A percentile compares a stretch with the other conserved stretches of the same genome.
Evolutionary conservation across 345 rosid genomes (phyloP).

Genomic region (Trapa incisa): DNA sequence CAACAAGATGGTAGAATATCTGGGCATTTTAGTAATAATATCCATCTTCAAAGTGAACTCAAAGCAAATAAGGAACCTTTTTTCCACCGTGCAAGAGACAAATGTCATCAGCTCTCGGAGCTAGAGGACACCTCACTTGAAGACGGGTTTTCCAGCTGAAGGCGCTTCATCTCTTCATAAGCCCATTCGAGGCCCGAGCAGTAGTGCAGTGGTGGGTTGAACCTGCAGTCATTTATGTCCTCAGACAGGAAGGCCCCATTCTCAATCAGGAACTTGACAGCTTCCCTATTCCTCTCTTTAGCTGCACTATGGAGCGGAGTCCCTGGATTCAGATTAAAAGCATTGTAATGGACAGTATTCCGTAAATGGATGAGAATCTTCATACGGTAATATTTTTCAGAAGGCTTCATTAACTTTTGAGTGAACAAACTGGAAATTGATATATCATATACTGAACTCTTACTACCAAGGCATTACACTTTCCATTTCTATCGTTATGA

Average conservation of each 20-base stretch:
- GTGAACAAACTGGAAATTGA: too few species aligned
- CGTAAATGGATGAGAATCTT: background rate
- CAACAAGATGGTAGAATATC: too few species aligned
- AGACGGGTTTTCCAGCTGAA: constrained; percentile 12
- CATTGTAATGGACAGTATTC: too few species aligned
- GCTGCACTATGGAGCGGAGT: constrained; percentile 92
- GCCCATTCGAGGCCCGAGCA: constrained; percentile 98
- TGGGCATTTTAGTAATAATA: too few species aligned
- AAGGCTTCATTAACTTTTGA: too few species aligned
- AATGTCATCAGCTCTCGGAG: constrained; percentile 5
- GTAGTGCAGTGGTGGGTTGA: constrained; percentile 92
- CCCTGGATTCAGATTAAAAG: constrained; percentile 28
- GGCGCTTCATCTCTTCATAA: constrained; percentile 70
- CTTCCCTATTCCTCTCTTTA: constrained; percentile 74
- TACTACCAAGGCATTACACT: too few species aligned
- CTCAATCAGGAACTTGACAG: constrained; percentile 70
- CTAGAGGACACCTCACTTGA: constrained; percentile 10
- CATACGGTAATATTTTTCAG: background rate
- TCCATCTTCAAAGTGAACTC: too few species aligned
- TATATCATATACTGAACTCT: too few species aligned
- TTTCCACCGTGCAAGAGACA: background rate
- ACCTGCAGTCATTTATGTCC: constrained; percentile 71
- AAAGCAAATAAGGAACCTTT: background rate
- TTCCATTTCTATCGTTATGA: too few species aligned
- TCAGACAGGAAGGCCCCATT: constrained; percentile 87